A percentile compares a stretch with the other conserved stretches of the same genome.
Conservation (phyloP, 116 monocot genomes). For the Iris pallida region DNA sequence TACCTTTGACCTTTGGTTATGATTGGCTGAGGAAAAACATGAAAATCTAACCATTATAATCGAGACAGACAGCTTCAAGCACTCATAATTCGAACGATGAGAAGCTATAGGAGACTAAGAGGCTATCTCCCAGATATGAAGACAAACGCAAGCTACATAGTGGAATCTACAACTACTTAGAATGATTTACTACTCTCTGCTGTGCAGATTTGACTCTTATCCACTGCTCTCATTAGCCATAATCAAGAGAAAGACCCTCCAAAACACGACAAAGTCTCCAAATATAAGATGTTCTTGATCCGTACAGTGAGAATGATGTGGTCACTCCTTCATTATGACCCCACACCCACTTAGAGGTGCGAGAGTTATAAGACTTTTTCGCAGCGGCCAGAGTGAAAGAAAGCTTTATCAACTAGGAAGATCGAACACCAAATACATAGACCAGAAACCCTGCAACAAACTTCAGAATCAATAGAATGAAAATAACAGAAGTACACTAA, state of each 20-base stretch:
- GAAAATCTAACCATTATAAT: constrained; percentile 52
- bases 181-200: background rate
- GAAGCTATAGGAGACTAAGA: background rate
- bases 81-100: background rate
- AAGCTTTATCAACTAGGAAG: constrained; percentile 24
- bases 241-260: constrained; percentile 73
- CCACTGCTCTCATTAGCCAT: constrained; percentile 50
- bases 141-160: constrained; percentile 13
- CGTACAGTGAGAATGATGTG: constrained; percentile 11
- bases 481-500: background rate
- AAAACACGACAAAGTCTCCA: constrained; percentile 67
- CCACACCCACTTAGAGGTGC: constrained; percentile 80
- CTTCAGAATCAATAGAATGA: background rate
- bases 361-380: constrained; percentile 34
- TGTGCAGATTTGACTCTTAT: constrained; percentile 2
- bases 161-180: background rate
- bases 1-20: constrained; percentile 54
- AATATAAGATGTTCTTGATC: constrained; percentile 30
- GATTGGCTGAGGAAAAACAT: constrained; percentile 43
- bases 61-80: background rate
- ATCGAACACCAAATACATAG: constrained; percentile 15
- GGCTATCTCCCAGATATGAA: background rate
- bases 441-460: constrained; percentile 26
- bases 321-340: constrained; percentile 24
- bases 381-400: constrained; percentile 79